Evolutionary conservation across 371 early-diverging fungal species (phyloP).

Genomic region (Rhizomucor pusillus): DNA sequence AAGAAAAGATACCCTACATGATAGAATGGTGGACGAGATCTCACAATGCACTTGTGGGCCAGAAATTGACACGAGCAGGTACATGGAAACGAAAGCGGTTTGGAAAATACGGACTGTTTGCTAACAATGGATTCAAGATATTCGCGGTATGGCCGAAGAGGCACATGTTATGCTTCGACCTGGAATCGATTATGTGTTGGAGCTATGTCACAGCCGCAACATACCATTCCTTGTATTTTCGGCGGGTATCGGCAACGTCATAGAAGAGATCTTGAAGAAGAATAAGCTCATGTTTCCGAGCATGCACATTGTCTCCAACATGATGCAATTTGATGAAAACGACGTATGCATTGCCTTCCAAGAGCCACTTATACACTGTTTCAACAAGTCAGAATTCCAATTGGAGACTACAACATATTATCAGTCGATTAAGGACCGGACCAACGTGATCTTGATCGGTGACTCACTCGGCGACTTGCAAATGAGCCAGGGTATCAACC

Average conservation of each 20-base stretch:
- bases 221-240: constrained; percentile 75
- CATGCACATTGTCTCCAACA: constrained; percentile 75
- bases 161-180: constrained; percentile 51
- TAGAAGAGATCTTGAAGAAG: constrained; percentile 52
- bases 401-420: constrained; percentile 45
- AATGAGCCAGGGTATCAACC: constrained; percentile 65
- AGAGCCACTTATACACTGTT: constrained; percentile 70
- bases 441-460: constrained; percentile 69
- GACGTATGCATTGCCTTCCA: constrained; percentile 54
- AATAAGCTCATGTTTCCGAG: constrained; percentile 41
- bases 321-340: constrained; percentile 63
- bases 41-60: constrained; percentile 51
- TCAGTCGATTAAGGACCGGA: constrained; percentile 30
- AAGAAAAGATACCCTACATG: constrained; percentile 69
- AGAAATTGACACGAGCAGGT: constrained; percentile 49
- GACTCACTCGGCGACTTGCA: constrained; percentile 74
- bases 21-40: constrained; percentile 70
- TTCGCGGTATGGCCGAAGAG: constrained; percentile 55
- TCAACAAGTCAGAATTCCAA: constrained; percentile 75
- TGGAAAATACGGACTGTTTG: neutral
- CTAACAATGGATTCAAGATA: constrained; percentile 20
- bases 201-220: constrained; percentile 22
- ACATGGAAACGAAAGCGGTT: constrained; percentile 4
- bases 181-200: constrained; percentile 44
- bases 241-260: constrained; percentile 72